phyloP scores from a whole-genome alignment of 306 rosid species.

The Cyamopsis tetragonoloba region DNA sequence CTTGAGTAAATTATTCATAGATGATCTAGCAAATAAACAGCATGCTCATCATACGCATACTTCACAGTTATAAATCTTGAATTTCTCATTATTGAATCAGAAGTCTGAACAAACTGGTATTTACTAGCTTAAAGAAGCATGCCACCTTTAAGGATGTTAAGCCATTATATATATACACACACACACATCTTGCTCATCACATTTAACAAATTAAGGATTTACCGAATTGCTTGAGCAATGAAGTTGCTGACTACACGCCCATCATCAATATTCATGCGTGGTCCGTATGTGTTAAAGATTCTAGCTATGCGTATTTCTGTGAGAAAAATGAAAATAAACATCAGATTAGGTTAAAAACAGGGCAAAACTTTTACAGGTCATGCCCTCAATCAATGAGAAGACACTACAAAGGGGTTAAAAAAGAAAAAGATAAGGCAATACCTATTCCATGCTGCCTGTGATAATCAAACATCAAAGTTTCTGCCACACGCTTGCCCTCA shows the following conservation, averaged over 20 bases:
- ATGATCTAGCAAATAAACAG: not conserved
- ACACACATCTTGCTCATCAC: too few relatives aligned
- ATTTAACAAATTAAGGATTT: too few relatives aligned
- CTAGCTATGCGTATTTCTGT: conserved; percentile 90
- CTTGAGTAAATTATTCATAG: not conserved
- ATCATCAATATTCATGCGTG: conserved; percentile 98
- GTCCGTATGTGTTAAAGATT: conserved; percentile 97
- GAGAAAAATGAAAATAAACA: conserved; percentile 6
- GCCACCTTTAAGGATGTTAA: too few relatives aligned
- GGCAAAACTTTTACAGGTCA: not conserved
- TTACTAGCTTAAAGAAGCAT: too few relatives aligned
- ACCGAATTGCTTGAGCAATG: conserved; percentile 97
- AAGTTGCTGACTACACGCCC: conserved; percentile 99
- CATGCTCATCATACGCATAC: not conserved
- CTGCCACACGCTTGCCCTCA: conserved; percentile 98
- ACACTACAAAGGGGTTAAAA: not conserved
- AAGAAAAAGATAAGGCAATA: conserved; percentile 24
- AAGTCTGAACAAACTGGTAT: too few relatives aligned
- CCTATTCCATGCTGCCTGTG: conserved; percentile 97
- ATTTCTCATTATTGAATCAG: too few relatives aligned
- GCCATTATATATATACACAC: too few relatives aligned
- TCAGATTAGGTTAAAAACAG: not conserved
- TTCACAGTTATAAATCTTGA: too few relatives aligned
- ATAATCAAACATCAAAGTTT: conserved; percentile 97
- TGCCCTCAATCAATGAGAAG: conserved; percentile 12